A percentile compares a stretch with the other conserved stretches of the same genome.
These are phyloP conservation scores for Lasiodiplodia sp. DNA, from an alignment of 2,329 filamentous ascomycete species.

Conservation along the genomic window DNA sequence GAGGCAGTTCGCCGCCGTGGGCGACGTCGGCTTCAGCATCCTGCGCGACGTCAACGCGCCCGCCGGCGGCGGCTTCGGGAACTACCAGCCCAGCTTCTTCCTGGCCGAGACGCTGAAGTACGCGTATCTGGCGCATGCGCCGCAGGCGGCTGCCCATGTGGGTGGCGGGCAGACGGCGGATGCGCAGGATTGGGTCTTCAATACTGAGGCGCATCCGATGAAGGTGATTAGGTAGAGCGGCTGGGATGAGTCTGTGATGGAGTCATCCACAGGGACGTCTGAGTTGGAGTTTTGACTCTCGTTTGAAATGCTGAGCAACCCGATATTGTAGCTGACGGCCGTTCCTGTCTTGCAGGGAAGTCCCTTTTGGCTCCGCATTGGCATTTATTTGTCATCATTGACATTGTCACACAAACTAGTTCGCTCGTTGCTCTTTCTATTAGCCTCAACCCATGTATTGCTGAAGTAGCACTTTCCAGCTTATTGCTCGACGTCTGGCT, in stretches of 20 bases:
- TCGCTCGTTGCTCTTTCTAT: no score
- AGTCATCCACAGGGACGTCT: no score
- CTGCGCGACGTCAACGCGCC: constrained; percentile 70
- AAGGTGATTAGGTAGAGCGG: constrained; percentile 44
- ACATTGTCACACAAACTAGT: no score
- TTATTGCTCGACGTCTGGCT: no score
- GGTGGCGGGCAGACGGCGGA: constrained; percentile 45
- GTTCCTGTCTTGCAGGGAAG: no score
- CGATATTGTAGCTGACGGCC: no score
- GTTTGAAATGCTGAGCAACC: no score
- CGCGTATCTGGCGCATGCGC: constrained; percentile 72
- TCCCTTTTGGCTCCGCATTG: no score
- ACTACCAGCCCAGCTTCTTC: constrained; percentile 87
- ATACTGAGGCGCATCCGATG: constrained; percentile 71
- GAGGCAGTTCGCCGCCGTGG: constrained; percentile 66
- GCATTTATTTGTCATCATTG: no score
- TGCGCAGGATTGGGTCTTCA: constrained; percentile 66
- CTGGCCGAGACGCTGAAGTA: constrained; percentile 92
- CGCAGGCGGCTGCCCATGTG: constrained; percentile 55
- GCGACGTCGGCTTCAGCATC: constrained; percentile 68
- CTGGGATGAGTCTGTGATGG: background rate
- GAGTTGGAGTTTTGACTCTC: no score
- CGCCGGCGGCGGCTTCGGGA: constrained; percentile 66
- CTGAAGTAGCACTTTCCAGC: no score
- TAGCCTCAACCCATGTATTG: no score